Evolutionary conservation across 345 rosid genomes (phyloP), one percentile per base, ranked within the genome.

Genomic region (Raphanus sativus): DNA sequence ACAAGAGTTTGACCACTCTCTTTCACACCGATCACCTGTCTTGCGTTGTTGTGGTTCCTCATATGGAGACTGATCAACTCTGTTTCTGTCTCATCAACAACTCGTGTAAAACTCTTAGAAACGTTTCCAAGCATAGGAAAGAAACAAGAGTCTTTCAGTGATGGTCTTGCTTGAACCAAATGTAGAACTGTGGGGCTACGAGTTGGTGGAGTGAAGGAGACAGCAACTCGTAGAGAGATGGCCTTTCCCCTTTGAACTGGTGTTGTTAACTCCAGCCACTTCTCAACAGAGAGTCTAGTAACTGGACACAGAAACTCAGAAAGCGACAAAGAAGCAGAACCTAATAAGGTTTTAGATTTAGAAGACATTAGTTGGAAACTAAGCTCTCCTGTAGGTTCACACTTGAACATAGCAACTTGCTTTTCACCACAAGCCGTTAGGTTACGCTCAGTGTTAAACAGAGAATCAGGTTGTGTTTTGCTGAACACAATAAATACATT

Each of bases 331-430:
- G 88, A 83, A 54, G 86, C 62, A 70, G 83, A 81, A 36, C 98
- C 99, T 74, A 92, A 50, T 42, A 42, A 5, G 75, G 79, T 84
- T 81, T 85, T 89, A 81, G 87, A 67, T 67, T 73, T 84, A 60
- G 84, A 77, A 34, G 92, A 86, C 69, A 85, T 76, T 16, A 95
- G 91, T 75, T 92, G 91, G 74, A 95, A 89, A 59, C 83, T 80
- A 65, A 95, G 84, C 74, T 95, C 87, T 65, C 99, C 99, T 24
- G 69, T 81, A 3, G 94, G 88, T 61, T 93, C 96, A 85, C 99
- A 91, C 24, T 82, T 89, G 83, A 95, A 89, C 2, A 86, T 81
- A 75, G 90, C 89, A 74, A 89, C 87, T 77, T 87, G 87, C 85
- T 89, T 92, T 82, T 81, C 80, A 55, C 85, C 82, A 8, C 9